A percentile compares a stretch with the other conserved stretches of the same genome.
phyloP scores from a whole-genome alignment of 2,329 filamentous ascomycete genomes.

The Fusarium sp. region DNA sequence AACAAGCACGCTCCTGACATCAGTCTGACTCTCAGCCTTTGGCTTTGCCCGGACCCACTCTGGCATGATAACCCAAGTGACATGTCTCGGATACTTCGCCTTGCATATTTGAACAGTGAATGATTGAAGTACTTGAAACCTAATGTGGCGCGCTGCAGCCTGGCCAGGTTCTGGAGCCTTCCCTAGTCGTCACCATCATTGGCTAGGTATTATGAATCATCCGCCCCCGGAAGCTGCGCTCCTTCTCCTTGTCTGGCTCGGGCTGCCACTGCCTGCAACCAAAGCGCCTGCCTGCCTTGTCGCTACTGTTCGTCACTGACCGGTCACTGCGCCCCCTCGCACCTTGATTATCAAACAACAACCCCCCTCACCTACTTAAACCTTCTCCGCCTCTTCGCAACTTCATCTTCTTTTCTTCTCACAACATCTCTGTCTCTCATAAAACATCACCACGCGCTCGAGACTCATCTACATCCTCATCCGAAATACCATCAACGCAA shows the following conservation, averaged over 20 bases:
- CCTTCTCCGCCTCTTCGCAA: constrained; percentile 40
- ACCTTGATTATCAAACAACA: constrained; percentile 42
- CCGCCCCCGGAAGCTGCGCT: constrained; percentile 43
- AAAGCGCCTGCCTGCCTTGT: constrained; percentile 22
- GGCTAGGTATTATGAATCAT: constrained; percentile 53
- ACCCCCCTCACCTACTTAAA: constrained; percentile 48
- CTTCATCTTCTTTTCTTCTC: constrained; percentile 24
- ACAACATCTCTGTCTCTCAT: constrained; percentile 21
- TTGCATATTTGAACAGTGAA: not conserved
- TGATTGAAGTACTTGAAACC: constrained; percentile 38
- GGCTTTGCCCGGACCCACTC: constrained; percentile 25
- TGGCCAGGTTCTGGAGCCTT: constrained; percentile 55
- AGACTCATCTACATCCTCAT: constrained; percentile 17
- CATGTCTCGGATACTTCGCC: constrained; percentile 36
- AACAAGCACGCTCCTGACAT: constrained; percentile 29
- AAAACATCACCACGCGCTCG: constrained; percentile 13
- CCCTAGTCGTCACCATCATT: constrained; percentile 43
- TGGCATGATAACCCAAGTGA: constrained; percentile 9
- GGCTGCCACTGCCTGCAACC: constrained; percentile 6
- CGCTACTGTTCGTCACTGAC: constrained; percentile 35
- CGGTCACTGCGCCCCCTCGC: constrained; percentile 42
- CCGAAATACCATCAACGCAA: constrained; percentile 32
- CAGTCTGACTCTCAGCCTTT: constrained; percentile 17
- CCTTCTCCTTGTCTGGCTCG: constrained; percentile 1
- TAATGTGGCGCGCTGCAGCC: constrained; percentile 34